Percentiles rank a stretch among this genome's conserved stretches.
Conservation (phyloP, 2,329 filamentous ascomycete species). For the Fonsecaea pedrosoi region DNA sequence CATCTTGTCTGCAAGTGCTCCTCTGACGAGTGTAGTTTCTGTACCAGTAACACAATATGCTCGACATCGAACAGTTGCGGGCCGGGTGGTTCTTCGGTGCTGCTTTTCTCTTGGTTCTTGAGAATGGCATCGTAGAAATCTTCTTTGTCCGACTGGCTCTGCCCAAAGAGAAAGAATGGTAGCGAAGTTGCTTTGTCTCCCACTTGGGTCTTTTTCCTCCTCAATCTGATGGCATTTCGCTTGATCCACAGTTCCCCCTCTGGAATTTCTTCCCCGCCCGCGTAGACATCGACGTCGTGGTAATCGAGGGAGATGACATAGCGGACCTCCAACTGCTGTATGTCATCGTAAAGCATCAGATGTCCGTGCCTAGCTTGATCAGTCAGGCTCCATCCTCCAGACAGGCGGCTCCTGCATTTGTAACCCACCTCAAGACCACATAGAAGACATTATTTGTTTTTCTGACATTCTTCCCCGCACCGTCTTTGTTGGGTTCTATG, state of each 20-base stretch:
- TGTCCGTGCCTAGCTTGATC: constrained; percentile 75
- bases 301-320: constrained; percentile 93
- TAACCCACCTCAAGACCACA: constrained; percentile 77
- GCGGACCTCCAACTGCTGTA: constrained; percentile 91
- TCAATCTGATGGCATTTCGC: constrained; percentile 83
- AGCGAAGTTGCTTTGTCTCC: constrained; percentile 68
- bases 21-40: constrained; percentile 87
- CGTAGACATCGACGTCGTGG: constrained; percentile 83
- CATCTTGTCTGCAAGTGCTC: constrained; percentile 89
- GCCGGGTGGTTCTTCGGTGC: constrained; percentile 65
- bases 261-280: constrained; percentile 76
- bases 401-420: constrained; percentile 11
- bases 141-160: constrained; percentile 95
- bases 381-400: constrained; percentile 4
- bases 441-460: constrained; percentile 88
- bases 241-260: constrained; percentile 97
- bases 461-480: constrained; percentile 51
- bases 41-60: constrained; percentile 87
- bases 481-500: constrained; percentile 60
- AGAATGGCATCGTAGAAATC: constrained; percentile 96
- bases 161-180: constrained; percentile 92
- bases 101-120: constrained; percentile 76
- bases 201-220: constrained; percentile 64
- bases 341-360: constrained; percentile 96
- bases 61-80: constrained; percentile 80